Conservation (phyloP, 2,329 filamentous ascomycete genomes). For the Zalaria sp. region DNA sequence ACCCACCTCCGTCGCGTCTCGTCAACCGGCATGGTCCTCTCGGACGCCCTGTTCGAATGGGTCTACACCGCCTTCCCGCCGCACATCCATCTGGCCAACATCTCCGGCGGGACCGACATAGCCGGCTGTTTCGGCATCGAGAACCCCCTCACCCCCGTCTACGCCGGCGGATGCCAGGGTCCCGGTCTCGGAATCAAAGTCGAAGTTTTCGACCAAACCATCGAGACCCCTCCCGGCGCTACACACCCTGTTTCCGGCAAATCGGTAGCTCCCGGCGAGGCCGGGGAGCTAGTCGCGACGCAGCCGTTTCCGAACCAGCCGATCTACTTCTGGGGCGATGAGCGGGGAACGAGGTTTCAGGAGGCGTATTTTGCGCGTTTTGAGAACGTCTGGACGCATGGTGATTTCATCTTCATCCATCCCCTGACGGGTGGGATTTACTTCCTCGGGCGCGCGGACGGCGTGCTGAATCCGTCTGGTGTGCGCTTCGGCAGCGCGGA, state of each 20-base stretch:
- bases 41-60: slow-evolving; percentile 68
- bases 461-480: slow-evolving; percentile 66
- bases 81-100: slow-evolving; percentile 54
- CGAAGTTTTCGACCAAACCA: slow-evolving; percentile 44
- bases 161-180: slow-evolving; percentile 43
- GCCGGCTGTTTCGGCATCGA: slow-evolving; percentile 49
- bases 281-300: slow-evolving; percentile 63
- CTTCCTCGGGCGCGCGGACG: slow-evolving; percentile 60
- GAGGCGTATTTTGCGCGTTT: slow-evolving; percentile 33
- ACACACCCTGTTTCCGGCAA: no score
- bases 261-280: slow-evolving; percentile 46
- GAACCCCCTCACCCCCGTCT: slow-evolving; percentile 56
- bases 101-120: slow-evolving; percentile 66
- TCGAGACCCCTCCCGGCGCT: slow-evolving; percentile 21
- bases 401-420: slow-evolving; percentile 63
- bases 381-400: slow-evolving; percentile 62
- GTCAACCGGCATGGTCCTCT: slow-evolving; percentile 70
- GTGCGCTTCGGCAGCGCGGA: slow-evolving; percentile 70
- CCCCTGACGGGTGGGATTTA: slow-evolving; percentile 50
- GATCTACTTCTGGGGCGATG: slow-evolving; percentile 32
- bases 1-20: slow-evolving; percentile 46
- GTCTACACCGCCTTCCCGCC: slow-evolving; percentile 57
- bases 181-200: slow-evolving; percentile 39
- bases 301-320: slow-evolving; percentile 64
- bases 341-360: slow-evolving; percentile 26